Base-by-base conservation (phyloP, 352 stramenopile genomes). In the Pseudoperonospora humuli region DNA sequence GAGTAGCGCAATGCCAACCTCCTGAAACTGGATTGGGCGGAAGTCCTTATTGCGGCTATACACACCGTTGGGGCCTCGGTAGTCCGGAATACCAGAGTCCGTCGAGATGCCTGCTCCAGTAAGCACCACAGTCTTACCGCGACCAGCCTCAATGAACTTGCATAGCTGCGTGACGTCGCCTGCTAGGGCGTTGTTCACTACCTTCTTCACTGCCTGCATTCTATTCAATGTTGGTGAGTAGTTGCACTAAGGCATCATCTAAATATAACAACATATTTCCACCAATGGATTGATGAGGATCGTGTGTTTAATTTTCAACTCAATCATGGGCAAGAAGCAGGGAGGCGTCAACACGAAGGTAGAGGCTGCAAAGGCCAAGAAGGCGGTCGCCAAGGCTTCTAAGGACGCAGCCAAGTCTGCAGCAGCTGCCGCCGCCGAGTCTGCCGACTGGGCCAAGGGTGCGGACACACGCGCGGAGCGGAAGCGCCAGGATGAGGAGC, bases 1-100 rank as follows among this genome's bases (percentile, higher is more conserved):
- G 11, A 34, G 5, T 10, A 34, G 5, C 18, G 27, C 5, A 31
- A 25, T 18, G 48, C 86, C 70, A 36, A 96, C 97, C 64, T 99
- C 81, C 48, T 97, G 84, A 67, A 98, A 96, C 57, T 96, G 86
- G 50, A 98, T 96, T 24, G 96, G 94, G 50, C 95, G 95, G 27
- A 87, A 90, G 71, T 98, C 90, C 29, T 87, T 87, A 49, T 87
- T 86, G 50, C 80, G 70, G 60, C 93, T 90, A 73, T 98, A 99
- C 11, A 95, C 94, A 45, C 94, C 95, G 18, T 94, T 83, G 15
- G 90, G 84, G 6, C 93, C 95, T 32, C 96, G 71, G 64, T 98
- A 99, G 65, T 99, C 96, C 0, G 96, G 94, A 64, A 98, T 98
- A 8, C 95, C 95, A 15, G 80, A 97, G 61, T 97, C 94, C 13